Evolutionary conservation across 139 green algal species (phyloP).

Genomic region (Tetraselmis chui): DNA sequence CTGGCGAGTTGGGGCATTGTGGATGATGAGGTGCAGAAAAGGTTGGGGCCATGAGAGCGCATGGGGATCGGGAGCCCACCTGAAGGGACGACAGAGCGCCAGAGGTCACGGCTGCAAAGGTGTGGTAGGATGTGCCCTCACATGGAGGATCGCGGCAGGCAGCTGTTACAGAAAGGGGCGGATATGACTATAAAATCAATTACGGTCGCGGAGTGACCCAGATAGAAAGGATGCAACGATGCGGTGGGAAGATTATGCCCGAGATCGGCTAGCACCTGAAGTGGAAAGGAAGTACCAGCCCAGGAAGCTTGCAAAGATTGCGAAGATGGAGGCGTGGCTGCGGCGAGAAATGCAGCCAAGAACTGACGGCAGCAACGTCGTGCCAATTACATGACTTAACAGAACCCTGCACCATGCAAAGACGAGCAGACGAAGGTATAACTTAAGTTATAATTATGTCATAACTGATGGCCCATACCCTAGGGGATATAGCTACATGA

Average conservation of each 20-base stretch:
- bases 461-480: too few relatives aligned
- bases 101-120: neutral
- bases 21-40: too few relatives aligned
- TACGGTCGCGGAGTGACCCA: too few relatives aligned
- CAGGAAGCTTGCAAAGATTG: neutral
- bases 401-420: too few relatives aligned
- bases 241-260: too few relatives aligned
- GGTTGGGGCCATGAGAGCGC: neutral
- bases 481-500: too few relatives aligned
- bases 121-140: neutral
- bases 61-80: neutral
- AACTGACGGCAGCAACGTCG: neutral
- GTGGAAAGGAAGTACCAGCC: neutral
- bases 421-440: too few relatives aligned
- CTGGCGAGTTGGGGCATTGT: too few relatives aligned
- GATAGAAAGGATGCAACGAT: too few relatives aligned
- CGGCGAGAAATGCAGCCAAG: neutral
- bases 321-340: neutral
- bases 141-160: neutral
- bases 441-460: too few relatives aligned
- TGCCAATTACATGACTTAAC: neutral
- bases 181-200: too few relatives aligned
- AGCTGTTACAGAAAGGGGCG: too few relatives aligned
- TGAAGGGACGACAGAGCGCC: neutral
- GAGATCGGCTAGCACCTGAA: neutral